Percentiles rank a stretch among this genome's conserved stretches.
Evolutionary conservation across 2,329 filamentous ascomycete genomes (phyloP).

Genomic region (Aspergillus vadensis): DNA sequence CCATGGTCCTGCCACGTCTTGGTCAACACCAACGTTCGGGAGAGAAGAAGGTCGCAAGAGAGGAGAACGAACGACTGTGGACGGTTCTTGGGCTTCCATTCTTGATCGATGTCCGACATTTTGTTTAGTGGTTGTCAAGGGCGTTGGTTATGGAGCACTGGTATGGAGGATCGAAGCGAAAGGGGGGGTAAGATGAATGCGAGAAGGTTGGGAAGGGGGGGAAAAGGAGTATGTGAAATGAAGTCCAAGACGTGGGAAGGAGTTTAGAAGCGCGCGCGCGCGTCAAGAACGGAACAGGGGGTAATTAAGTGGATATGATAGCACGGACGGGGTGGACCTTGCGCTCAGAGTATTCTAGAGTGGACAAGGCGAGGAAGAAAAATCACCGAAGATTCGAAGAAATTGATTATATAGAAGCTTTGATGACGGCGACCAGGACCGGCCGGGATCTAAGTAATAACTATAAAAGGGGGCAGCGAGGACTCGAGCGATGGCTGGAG

Average conservation of each 20-base stretch:
- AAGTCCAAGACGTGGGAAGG: constrained; percentile 11
- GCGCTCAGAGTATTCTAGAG: constrained; percentile 1
- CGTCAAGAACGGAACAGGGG: constrained; percentile 11
- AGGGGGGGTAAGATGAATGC: neutral
- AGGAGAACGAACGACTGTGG: constrained; percentile 74
- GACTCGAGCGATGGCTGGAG: neutral
- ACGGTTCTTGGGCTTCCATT: constrained; percentile 79
- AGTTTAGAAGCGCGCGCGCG: constrained; percentile 8
- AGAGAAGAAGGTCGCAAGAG: constrained; percentile 11
- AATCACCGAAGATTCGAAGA: constrained; percentile 12
- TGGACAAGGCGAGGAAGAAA: constrained; percentile 5
- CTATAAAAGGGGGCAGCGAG: neutral
- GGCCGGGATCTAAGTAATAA: constrained; percentile 26
- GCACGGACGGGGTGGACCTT: constrained; percentile 8
- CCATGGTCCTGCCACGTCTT: constrained; percentile 68
- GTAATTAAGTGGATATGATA: constrained; percentile 12
- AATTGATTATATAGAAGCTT: constrained; percentile 13
- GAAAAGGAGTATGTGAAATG: constrained; percentile 11
- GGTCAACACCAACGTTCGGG: constrained; percentile 25
- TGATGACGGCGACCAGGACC: constrained; percentile 30
- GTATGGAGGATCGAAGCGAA: neutral
- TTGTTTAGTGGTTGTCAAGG: constrained; percentile 17
- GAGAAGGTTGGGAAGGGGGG: constrained; percentile 7
- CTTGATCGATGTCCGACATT: constrained; percentile 67
- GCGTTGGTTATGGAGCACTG: constrained; percentile 4